These are phyloP conservation scores for Gaertneriomyces semiglobifer DNA, from an alignment of 192 early-diverging fungal genomes.

Conservation along the genomic window DNA sequence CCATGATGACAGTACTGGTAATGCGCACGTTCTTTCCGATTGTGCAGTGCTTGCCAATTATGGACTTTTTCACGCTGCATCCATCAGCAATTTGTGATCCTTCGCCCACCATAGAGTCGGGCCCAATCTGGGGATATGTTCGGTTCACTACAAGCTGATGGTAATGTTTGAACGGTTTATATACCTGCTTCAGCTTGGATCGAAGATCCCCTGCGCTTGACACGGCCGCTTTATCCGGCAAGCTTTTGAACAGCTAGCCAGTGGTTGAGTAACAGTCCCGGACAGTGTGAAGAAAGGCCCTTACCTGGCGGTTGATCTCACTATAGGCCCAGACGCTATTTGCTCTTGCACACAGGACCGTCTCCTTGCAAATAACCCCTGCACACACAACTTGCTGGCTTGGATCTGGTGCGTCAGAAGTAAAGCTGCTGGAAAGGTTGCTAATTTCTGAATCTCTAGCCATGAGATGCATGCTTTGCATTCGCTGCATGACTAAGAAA, in stretches of 20 bases:
- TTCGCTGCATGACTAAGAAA: too few relatives aligned
- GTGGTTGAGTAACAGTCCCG: too few relatives aligned
- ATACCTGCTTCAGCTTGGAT: slow-evolving; percentile 17
- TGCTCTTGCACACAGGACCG: slow-evolving; percentile 76
- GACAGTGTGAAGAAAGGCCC: too few relatives aligned
- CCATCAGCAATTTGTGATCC: slow-evolving; percentile 86
- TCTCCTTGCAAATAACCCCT: slow-evolving; percentile 40
- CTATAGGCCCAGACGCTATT: slow-evolving; percentile 79
- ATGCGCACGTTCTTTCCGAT: slow-evolving; percentile 98
- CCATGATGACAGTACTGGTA: slow-evolving; percentile 92
- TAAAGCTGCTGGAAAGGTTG: too few relatives aligned
- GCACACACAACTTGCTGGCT: slow-evolving; percentile 39
- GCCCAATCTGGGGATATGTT: slow-evolving; percentile 54
- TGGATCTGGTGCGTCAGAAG: too few relatives aligned
- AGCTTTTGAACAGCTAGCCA: background rate
- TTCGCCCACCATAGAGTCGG: slow-evolving; percentile 88
- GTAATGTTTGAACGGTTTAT: background rate
- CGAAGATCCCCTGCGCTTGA: slow-evolving; percentile 1
- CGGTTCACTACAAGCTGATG: too few relatives aligned
- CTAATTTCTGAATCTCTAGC: too few relatives aligned
- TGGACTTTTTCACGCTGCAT: slow-evolving; percentile 88
- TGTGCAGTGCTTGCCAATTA: slow-evolving; percentile 88
- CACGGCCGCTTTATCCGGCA: background rate
- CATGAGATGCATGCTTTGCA: too few relatives aligned
- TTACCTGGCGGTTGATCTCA: slow-evolving; percentile 72